A percentile compares a stretch with the other conserved stretches of the same genome.
phyloP scores from a whole-genome alignment of 2,329 filamentous ascomycete species.

The Aspergillus sp. region DNA sequence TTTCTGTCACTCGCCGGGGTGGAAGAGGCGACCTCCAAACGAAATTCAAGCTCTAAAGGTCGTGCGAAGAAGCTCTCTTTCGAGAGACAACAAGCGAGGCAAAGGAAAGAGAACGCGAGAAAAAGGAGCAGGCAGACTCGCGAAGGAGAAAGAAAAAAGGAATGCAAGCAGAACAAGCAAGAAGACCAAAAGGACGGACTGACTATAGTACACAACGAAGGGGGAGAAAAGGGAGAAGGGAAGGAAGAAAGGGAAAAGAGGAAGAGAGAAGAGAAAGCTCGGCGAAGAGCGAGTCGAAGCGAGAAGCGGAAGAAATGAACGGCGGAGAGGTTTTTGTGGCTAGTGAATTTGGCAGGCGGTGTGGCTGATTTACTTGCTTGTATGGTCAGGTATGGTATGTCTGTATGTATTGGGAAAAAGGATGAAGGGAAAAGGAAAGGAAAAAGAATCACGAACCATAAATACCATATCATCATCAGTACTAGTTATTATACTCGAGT shows the following conservation, averaged over 20 bases:
- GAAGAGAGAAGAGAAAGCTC: constrained; percentile 23
- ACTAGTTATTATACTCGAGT: too few species aligned
- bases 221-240: constrained; percentile 19
- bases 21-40: constrained; percentile 31
- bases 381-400: not conserved
- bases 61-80: constrained; percentile 35
- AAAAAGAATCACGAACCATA: too few species aligned
- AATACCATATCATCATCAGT: too few species aligned
- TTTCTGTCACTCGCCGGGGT: constrained; percentile 43
- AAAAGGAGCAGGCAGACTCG: constrained; percentile 12
- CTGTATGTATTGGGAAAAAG: not conserved
- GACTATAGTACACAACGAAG: constrained; percentile 23
- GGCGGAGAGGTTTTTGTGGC: constrained; percentile 11
- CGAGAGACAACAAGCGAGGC: constrained; percentile 25
- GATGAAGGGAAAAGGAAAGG: too few species aligned
- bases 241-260: constrained; percentile 15
- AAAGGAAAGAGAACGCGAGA: constrained; percentile 18
- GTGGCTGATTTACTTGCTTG: constrained; percentile 4
- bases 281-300: constrained; percentile 8
- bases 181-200: constrained; percentile 17
- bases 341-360: constrained; percentile 21
- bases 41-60: constrained; percentile 29
- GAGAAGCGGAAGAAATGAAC: constrained; percentile 26
- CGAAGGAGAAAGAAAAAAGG: constrained; percentile 4
- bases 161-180: constrained; percentile 4